Base-by-base conservation (phyloP, 192 early-diverging fungal genomes). In the Rhizophagus sp. region DNA sequence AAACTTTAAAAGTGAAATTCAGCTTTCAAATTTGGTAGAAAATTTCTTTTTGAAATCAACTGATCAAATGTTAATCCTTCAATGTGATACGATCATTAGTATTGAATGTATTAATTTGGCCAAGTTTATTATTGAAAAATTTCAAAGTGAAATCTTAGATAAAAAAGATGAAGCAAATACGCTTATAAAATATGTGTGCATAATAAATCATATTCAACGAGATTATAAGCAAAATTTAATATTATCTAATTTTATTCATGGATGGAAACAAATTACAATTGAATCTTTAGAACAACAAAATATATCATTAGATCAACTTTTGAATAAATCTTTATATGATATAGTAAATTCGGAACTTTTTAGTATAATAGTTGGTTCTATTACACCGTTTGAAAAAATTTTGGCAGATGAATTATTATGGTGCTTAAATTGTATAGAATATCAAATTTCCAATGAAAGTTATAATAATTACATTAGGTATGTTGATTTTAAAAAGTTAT, bases 121-220 rank as follows among this genome's bases (percentile, higher is more conserved):
- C 19, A 63, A 49, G 4, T 78, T 68, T 69, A 63, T 78, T 47
- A 67, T 78, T 10, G 76, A 78, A 47, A 22, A 78, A 41, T 67
- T 34, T 25, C 9, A 12, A 44, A 44, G 7, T 44, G 41, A 44
- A 44, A 10, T 9, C 9, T 10, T 9, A 12, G 11, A 47, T 10
- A 47, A 47, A 2, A 8, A 47, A 47, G 10, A 12, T 47, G 11
- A 12, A 47, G 11, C 44, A 12, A 47, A 4, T 12, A 47, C 2
- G 4, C 44, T 0, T 15, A 57, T 57, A 17, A 57, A 57, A 57
- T 17, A 22, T 57, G 52, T 19, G 6, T 57, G 52, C 5, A 57
- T 57, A 3, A 22, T 57, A 57, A 6, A 19, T 57, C 52, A 57
- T 22, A 57, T 57, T 19, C 15, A 57, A 57, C 52, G 17, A 17